Evolutionary conservation across 2,329 filamentous ascomycete species (phyloP).

Genomic region (Pseudogymnoascus sp.): DNA sequence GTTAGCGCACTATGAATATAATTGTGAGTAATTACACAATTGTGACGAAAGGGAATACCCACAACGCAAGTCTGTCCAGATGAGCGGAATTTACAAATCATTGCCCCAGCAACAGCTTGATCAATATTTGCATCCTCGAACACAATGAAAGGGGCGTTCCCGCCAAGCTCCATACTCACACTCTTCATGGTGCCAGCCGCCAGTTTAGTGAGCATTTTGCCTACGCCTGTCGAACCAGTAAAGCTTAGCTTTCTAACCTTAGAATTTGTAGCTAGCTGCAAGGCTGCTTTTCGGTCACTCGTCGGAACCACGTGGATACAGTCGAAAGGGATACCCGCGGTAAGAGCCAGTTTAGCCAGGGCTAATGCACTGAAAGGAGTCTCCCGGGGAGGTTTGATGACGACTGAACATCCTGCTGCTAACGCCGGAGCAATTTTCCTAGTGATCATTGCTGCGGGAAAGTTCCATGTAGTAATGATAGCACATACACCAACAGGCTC

Average conservation of each 20-base stretch:
- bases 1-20: conserved; percentile 36
- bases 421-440: conserved; percentile 60
- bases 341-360: conserved; percentile 42
- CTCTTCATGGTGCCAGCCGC: conserved; percentile 55
- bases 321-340: conserved; percentile 49
- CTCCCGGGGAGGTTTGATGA: conserved; percentile 52
- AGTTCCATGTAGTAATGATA: conserved; percentile 23
- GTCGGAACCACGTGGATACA: conserved; percentile 55
- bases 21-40: too few species aligned
- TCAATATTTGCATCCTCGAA: conserved; percentile 57
- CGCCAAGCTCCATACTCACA: conserved; percentile 53
- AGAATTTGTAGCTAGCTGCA: conserved; percentile 42
- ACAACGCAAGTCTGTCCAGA: conserved; percentile 58
- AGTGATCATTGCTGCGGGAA: conserved; percentile 58
- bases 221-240: conserved; percentile 51
- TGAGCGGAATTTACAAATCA: conserved; percentile 48
- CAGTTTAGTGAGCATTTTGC: conserved; percentile 51
- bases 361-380: conserved; percentile 49
- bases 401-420: conserved; percentile 47
- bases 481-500: conserved; percentile 38
- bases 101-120: conserved; percentile 41
- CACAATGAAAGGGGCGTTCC: conserved; percentile 29
- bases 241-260: conserved; percentile 55
- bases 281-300: conserved; percentile 39
- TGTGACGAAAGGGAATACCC: too few species aligned